phyloP scores from a whole-genome alignment of 2,329 filamentous ascomycete genomes.

The Penicillium expansum region DNA sequence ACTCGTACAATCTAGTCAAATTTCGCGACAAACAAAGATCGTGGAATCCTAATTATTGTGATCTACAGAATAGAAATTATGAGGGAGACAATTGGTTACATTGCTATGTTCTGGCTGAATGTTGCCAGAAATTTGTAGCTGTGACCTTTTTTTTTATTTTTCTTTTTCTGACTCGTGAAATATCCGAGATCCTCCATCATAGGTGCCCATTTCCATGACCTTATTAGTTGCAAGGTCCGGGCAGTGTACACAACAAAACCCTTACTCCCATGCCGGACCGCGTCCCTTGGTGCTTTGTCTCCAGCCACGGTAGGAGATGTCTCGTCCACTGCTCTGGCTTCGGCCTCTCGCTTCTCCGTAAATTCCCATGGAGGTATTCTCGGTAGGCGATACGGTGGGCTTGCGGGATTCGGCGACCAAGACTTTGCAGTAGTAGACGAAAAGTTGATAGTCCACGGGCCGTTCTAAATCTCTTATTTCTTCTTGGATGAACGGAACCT shows the following conservation, averaged over 20 bases:
- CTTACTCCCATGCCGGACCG: not conserved
- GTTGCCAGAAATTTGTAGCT: not conserved
- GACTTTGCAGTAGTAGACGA: conserved; percentile 1
- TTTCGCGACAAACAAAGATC: too few species aligned
- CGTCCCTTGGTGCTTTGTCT: not conserved
- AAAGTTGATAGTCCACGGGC: not conserved
- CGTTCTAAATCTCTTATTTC: not conserved
- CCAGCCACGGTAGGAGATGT: conserved; percentile 4
- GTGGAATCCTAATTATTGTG: not conserved
- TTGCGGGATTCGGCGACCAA: not conserved
- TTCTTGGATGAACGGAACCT: not conserved
- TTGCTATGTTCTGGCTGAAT: not conserved
- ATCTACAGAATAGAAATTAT: not conserved
- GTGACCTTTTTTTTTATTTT: too few species aligned
- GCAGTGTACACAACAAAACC: not conserved
- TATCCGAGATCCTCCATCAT: rapidly evolving
- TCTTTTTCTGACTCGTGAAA: not conserved
- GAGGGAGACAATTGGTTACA: not conserved
- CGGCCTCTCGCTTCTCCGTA: not conserved
- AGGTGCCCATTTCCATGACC: not conserved
- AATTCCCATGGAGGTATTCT: not conserved
- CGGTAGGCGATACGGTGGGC: not conserved
- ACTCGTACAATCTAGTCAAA: not conserved
- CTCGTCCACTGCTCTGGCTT: not conserved
- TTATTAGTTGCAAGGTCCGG: not conserved